Evolutionary conservation across 2,329 filamentous ascomycete species (phyloP), one percentile per base, ranked within the genome.

Genomic region (Decorospora gaudefroyi): DNA sequence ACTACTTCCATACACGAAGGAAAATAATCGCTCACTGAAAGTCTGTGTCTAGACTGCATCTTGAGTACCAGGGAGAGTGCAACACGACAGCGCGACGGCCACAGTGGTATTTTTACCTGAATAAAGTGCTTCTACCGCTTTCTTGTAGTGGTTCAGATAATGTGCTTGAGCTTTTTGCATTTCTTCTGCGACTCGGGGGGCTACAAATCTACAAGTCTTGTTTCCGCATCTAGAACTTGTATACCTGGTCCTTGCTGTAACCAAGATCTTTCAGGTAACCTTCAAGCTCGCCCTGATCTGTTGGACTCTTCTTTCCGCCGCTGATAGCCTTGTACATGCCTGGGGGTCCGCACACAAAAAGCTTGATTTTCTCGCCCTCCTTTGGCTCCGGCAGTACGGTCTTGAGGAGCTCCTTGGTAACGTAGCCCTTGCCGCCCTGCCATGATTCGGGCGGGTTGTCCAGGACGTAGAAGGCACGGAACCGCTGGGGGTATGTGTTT

Each of bases 281-380:
- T 6, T 77, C 77, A 56, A 99, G 79, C 76, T 97, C 92, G 59
- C 93, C 93, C 77, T 99, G 93, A 71, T 99, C 90, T 64, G 82
- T 79, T n/a, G 91, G 90, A 74, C 87, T 93, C 71, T 86, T 85
- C 88, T 99, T 97, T 65, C 75, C 74, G 22, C 93, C 93, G 25
- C 87, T 92, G 59, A 97, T 84, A 47, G 90, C 87, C 73, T 96
- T 95, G 84, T 96, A 96, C 79, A 97, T 71, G 28, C 86, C 88
- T 2, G 92, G 91, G 9, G 93, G 93, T 0, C 92, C 92, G 73
- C 92, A 97, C 25, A 99, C 89, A 66, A 99, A 97, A 52, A 97
- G 74, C 84, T 97, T 97, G 78, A 96, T 85, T 76, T 96, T 93
- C 56, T 87, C 87, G 30, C 69, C 69, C 61, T 82, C 81, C 80